These are phyloP conservation scores for Quercus agrifolia DNA, from an alignment of 306 rosid genomes.

Conservation along the genomic window DNA sequence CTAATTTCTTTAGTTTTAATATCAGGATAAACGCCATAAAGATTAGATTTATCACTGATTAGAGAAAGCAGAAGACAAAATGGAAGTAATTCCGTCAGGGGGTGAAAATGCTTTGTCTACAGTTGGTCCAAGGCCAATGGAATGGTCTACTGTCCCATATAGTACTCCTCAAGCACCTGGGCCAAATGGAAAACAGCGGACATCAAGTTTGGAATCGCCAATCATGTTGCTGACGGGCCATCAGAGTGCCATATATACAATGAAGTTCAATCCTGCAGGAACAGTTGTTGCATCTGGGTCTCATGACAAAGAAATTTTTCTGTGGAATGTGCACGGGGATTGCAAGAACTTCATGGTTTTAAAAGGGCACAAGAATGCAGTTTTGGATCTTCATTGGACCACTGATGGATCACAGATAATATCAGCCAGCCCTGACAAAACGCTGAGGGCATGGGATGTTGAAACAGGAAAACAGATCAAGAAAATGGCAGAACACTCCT, in stretches of 20 bases:
- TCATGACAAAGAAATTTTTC: slow-evolving; percentile 88
- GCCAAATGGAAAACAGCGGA: slow-evolving; percentile 71
- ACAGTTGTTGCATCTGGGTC: slow-evolving; percentile 89
- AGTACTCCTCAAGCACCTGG: slow-evolving; percentile 57
- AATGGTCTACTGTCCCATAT: slow-evolving; percentile 76
- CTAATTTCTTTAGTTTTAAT: slow-evolving; percentile 6
- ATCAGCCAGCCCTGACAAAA: slow-evolving; percentile 83
- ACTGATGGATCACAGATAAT: slow-evolving; percentile 81
- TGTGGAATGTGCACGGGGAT: slow-evolving; percentile 84
- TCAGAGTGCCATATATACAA: slow-evolving; percentile 82
- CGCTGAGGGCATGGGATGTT: slow-evolving; percentile 93
- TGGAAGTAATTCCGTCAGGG: slow-evolving; percentile 64
- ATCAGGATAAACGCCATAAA: neutral
- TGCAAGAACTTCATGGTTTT: slow-evolving; percentile 92
- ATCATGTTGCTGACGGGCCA: slow-evolving; percentile 88
- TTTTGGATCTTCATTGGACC: slow-evolving; percentile 97
- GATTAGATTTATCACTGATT: neutral
- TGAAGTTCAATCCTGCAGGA: slow-evolving; percentile 91
- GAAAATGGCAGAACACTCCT: slow-evolving; percentile 95
- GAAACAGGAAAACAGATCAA: slow-evolving; percentile 87
- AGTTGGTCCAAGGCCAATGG: slow-evolving; percentile 87
- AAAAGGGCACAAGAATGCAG: slow-evolving; percentile 93
- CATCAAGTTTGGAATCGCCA: slow-evolving; percentile 82
- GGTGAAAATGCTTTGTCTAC: slow-evolving; percentile 69
- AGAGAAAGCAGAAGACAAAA: slow-evolving; percentile 28